Percentiles rank a stretch among this genome's conserved stretches.
Evolutionary conservation across 768 basidiomycete species (phyloP).

Genomic region (Lepiota subincarnata): DNA sequence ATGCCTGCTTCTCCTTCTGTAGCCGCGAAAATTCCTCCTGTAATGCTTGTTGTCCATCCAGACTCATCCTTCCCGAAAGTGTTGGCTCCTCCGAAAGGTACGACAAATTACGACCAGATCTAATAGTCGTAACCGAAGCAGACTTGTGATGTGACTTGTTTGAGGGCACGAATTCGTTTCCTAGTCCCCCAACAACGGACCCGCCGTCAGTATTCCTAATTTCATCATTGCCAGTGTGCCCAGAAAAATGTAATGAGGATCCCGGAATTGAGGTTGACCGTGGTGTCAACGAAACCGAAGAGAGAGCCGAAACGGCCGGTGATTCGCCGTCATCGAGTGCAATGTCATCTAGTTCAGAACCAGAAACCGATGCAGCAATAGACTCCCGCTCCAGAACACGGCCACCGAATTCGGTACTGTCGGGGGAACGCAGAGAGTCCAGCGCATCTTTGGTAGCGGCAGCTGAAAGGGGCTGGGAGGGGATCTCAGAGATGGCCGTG

Average conservation of each 20-base stretch:
- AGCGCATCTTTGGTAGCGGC: conserved; percentile 19
- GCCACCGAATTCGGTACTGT: conserved; percentile 26
- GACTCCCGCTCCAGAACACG: conserved; percentile 34
- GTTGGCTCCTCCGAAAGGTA: conserved; percentile 27
- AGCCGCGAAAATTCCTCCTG: conserved; percentile 74
- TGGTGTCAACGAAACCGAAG: not conserved
- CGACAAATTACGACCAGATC: conserved; percentile 38
- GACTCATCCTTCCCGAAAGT: conserved; percentile 29
- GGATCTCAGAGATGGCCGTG: not conserved
- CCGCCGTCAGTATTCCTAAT: conserved; percentile 5
- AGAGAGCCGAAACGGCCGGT: conserved; percentile 30
- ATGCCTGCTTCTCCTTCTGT: conserved; percentile 49
- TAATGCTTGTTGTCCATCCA: conserved; percentile 65
- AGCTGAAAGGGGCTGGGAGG: not conserved
- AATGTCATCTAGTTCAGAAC: conserved; percentile 60
- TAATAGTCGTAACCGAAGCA: conserved; percentile 54
- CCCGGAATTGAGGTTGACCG: not conserved
- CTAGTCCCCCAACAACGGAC: conserved; percentile 13
- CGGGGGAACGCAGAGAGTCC: conserved; percentile 50
- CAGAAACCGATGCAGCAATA: conserved; percentile 34
- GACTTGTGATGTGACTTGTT: conserved; percentile 55
- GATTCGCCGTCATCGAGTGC: conserved; percentile 44
- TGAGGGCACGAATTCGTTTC: conserved; percentile 1
- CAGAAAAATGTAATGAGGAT: not conserved
- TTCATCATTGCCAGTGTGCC: not conserved